Evolutionary conservation across 805 yeast species (phyloP).

Genomic region (Diddensiella caesifluorescens): DNA sequence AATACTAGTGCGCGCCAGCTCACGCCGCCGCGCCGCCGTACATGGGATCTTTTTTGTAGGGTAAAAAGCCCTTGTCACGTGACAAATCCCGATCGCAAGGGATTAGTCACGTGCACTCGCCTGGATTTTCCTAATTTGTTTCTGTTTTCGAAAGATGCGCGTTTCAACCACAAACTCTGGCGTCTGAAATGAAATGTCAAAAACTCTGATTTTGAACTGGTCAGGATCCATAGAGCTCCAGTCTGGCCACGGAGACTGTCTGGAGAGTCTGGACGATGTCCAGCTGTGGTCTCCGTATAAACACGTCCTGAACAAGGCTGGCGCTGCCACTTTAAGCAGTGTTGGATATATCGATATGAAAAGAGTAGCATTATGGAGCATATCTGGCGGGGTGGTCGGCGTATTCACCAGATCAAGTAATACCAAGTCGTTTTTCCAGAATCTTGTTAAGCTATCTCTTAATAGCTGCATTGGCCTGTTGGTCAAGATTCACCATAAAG

Average conservation of each 20-base stretch:
- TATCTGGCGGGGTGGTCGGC: constrained; percentile 13
- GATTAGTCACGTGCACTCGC: no score
- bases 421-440: constrained; percentile 13
- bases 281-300: constrained; percentile 13
- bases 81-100: no score
- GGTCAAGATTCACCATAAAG: no score
- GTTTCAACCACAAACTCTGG: background rate
- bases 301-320: constrained; percentile 5
- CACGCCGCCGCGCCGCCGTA: no score
- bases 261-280: constrained; percentile 6
- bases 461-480: no score
- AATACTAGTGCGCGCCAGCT: no score
- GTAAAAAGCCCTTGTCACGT: no score
- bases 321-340: background rate
- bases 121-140: no score
- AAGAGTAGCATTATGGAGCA: constrained; percentile 16
- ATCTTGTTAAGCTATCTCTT: no score
- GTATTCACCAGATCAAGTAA: constrained; percentile 6
- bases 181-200: constrained; percentile 4
- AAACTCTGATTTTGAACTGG: constrained; percentile 2
- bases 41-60: no score
- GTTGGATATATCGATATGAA: constrained; percentile 13
- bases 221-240: constrained; percentile 1
- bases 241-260: no score
- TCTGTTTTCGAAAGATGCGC: background rate